These are phyloP conservation scores for Leptographium radiaticola DNA, from an alignment of 2,329 filamentous ascomycete species.

Conservation along the genomic window DNA sequence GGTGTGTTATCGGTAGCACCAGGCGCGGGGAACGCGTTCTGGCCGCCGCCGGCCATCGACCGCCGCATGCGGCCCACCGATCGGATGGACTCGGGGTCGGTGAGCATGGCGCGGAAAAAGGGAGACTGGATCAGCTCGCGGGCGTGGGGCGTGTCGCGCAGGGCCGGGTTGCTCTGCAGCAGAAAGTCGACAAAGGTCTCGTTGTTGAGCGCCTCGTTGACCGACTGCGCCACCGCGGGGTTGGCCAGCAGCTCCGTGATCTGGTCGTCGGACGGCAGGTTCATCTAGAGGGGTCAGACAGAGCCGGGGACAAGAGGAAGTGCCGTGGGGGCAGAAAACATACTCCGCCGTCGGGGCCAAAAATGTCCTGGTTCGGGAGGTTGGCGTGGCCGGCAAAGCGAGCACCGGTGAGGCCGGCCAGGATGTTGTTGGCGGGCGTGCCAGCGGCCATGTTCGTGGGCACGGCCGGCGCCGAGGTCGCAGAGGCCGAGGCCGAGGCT, in stretches of 20 bases:
- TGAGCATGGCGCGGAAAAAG: slow-evolving; percentile 83
- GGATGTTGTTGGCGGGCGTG: slow-evolving; percentile 65
- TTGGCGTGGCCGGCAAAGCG: slow-evolving; percentile 87
- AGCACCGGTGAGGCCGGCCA: slow-evolving; percentile 83
- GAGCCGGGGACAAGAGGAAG: neutral
- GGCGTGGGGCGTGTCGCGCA: slow-evolving; percentile 60
- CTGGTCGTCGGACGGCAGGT: slow-evolving; percentile 69
- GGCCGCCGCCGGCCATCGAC: slow-evolving; percentile 46
- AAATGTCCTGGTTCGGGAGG: slow-evolving; percentile 74
- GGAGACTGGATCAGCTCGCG: slow-evolving; percentile 81
- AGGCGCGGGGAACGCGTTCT: slow-evolving; percentile 67
- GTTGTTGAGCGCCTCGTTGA: slow-evolving; percentile 94
- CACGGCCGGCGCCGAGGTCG: slow-evolving; percentile 42
- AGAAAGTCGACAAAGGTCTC: slow-evolving; percentile 91
- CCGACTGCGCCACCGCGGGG: slow-evolving; percentile 70
- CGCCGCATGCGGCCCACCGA: slow-evolving; percentile 75
- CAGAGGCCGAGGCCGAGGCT: slow-evolving; percentile 11
- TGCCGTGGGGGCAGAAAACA: slow-evolving; percentile 25
- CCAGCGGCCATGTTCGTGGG: slow-evolving; percentile 71
- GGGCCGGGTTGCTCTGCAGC: slow-evolving; percentile 80
- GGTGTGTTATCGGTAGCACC: slow-evolving; percentile 81
- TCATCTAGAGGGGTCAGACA: slow-evolving; percentile 52
- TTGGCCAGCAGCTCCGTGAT: slow-evolving; percentile 79
- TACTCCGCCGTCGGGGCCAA: slow-evolving; percentile 89
- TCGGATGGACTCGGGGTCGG: slow-evolving; percentile 72